A percentile compares a stretch with the other conserved stretches of the same genome.
phyloP scores from a whole-genome alignment of 768 basidiomycete genomes.

The Mycena vitilis region DNA sequence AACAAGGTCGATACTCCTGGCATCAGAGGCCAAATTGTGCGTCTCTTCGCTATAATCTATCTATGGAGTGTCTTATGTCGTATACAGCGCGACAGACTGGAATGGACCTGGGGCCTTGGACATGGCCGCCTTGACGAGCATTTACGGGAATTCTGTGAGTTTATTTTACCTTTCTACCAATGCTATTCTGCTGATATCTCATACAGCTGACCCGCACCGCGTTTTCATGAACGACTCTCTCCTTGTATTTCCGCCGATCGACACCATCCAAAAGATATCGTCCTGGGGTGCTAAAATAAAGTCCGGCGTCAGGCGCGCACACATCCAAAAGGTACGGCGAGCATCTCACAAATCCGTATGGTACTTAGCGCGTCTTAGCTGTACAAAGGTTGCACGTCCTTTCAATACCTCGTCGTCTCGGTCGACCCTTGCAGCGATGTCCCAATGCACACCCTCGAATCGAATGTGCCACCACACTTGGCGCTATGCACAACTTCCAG shows the following conservation, averaged over 20 bases:
- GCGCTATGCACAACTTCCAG: not conserved
- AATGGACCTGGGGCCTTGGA: constrained; percentile 20
- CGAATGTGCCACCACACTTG: constrained; percentile 14
- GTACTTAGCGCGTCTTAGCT: not conserved
- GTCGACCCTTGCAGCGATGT: not conserved
- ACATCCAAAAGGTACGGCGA: constrained; percentile 4
- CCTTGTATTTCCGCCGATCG: not conserved
- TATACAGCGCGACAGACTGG: constrained; percentile 4
- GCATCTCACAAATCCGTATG: too few species aligned
- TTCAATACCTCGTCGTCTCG: constrained; percentile 22
- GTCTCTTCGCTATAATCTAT: not conserved
- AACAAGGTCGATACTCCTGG: not conserved
- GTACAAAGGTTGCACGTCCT: not conserved
- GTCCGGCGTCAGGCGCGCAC: constrained; percentile 1
- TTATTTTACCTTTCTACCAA: too few species aligned
- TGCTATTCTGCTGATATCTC: not conserved
- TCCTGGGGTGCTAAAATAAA: not conserved
- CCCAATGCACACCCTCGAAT: not conserved
- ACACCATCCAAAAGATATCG: not conserved
- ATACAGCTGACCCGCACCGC: not conserved
- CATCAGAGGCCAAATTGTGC: not conserved
- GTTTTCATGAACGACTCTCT: not conserved
- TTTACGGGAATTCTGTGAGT: not conserved
- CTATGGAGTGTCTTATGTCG: not conserved
- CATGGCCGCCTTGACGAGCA: constrained; percentile 4